Conservation (phyloP, 176 grass and related monocot genomes). For the Chloris gayana region DNA sequence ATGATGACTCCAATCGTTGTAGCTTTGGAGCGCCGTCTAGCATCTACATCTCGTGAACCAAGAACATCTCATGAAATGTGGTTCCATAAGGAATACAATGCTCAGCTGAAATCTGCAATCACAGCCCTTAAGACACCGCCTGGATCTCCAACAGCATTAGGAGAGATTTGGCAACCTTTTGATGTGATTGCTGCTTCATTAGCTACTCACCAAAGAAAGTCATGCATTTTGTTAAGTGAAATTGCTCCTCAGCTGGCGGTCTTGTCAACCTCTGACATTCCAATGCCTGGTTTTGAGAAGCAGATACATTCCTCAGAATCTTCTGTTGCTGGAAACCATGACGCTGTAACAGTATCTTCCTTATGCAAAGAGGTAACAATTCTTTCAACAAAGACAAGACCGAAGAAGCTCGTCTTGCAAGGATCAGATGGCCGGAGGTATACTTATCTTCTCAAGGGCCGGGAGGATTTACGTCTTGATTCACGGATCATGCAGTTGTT, state of each 20-base stretch:
- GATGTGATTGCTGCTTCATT: slow-evolving; percentile 84
- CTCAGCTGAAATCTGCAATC: slow-evolving; percentile 77
- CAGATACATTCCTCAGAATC: slow-evolving; percentile 65
- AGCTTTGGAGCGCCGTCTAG: slow-evolving; percentile 87
- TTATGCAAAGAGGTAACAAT: slow-evolving; percentile 83
- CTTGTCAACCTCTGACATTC: slow-evolving; percentile 90
- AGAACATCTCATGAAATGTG: slow-evolving; percentile 86
- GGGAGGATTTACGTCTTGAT: slow-evolving; percentile 97
- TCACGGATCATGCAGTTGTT: slow-evolving; percentile 95
- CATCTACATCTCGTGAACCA: slow-evolving; percentile 88
- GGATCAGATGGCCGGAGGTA: slow-evolving; percentile 95
- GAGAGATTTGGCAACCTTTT: slow-evolving; percentile 90
- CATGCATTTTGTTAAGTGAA: slow-evolving; percentile 77
- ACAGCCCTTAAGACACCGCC: slow-evolving; percentile 75
- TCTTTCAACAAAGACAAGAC: slow-evolving; percentile 97
- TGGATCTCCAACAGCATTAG: slow-evolving; percentile 66
- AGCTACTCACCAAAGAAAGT: slow-evolving; percentile 79
- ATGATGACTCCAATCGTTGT: slow-evolving; percentile 97
- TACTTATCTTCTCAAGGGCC: slow-evolving; percentile 96
- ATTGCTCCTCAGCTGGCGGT: slow-evolving; percentile 81
- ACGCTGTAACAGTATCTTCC: slow-evolving; percentile 72
- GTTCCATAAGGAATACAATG: slow-evolving; percentile 86
- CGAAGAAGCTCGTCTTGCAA: slow-evolving; percentile 86
- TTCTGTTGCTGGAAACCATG: slow-evolving; percentile 50
- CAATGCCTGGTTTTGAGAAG: slow-evolving; percentile 99